Evolutionary conservation across 306 rosid species (phyloP).

Genomic region (Medicago truncatula): MtrunA17r5.0-ANR NC_053049.1:47270001-47270500

Average conservation of each 20-base stretch:
- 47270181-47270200: constrained; percentile 80
- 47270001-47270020: constrained; percentile 79
- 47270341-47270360: constrained; percentile 65
- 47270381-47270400: constrained; percentile 97
- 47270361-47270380: constrained; percentile 86
- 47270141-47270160: constrained; percentile 81
- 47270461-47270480: constrained; percentile 95
- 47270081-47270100: constrained; percentile 94
- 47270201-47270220: constrained; percentile 77
- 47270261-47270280: constrained; percentile 93
- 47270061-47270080: constrained; percentile 92
- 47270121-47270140: constrained; percentile 85
- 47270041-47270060: constrained; percentile 88
- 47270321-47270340: constrained; percentile 76
- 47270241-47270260: constrained; percentile 97
- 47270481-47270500: constrained; percentile 90
- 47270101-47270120: constrained; percentile 90
- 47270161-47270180: constrained; percentile 96
- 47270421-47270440: constrained; percentile 87
- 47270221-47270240: constrained; percentile 64
- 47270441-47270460: constrained; percentile 91
- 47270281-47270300: constrained; percentile 90
- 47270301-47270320: constrained; percentile 92
- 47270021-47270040: constrained; percentile 82
- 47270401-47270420: constrained; percentile 90